phyloP scores from a whole-genome alignment of 805 yeast species.

The Candida peoriensis region DNA sequence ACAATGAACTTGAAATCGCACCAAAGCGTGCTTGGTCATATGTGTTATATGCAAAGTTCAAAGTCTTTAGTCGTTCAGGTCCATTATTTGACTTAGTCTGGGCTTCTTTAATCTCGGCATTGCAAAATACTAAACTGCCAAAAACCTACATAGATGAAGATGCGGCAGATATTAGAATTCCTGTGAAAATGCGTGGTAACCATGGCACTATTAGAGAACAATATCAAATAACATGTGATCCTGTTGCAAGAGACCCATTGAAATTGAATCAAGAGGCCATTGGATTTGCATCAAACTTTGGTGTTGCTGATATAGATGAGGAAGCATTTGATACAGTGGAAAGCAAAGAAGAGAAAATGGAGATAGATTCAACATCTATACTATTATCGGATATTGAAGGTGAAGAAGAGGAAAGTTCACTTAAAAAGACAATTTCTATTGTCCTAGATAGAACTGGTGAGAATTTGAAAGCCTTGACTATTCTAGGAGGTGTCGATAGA shows the following conservation, averaged over 20 bases:
- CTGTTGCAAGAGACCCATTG: slow-evolving; percentile 33
- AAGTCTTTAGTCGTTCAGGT: slow-evolving; percentile 76
- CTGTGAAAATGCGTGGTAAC: slow-evolving; percentile 47
- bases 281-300: slow-evolving; percentile 49
- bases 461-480: slow-evolving; percentile 37
- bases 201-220: slow-evolving; percentile 42
- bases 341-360: slow-evolving; percentile 29
- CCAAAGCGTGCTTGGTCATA: slow-evolving; percentile 45
- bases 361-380: slow-evolving; percentile 29
- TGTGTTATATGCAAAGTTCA: slow-evolving; percentile 67
- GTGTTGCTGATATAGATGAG: slow-evolving; percentile 43
- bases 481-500: slow-evolving; percentile 45
- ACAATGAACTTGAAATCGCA: slow-evolving; percentile 26
- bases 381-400: slow-evolving; percentile 77
- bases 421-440: slow-evolving; percentile 48
- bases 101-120: slow-evolving; percentile 60
- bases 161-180: slow-evolving; percentile 45
- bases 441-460: slow-evolving; percentile 29
- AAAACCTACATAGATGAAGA: slow-evolving; percentile 61
- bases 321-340: slow-evolving; percentile 28
- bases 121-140: slow-evolving; percentile 59
- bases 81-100: slow-evolving; percentile 77
- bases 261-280: slow-evolving; percentile 32
- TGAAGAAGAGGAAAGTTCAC: slow-evolving; percentile 69
- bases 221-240: slow-evolving; percentile 55